Base-by-base conservation (phyloP, 495 filamentous ascomycete species). In the Astrothelium subdiscretum region DNA sequence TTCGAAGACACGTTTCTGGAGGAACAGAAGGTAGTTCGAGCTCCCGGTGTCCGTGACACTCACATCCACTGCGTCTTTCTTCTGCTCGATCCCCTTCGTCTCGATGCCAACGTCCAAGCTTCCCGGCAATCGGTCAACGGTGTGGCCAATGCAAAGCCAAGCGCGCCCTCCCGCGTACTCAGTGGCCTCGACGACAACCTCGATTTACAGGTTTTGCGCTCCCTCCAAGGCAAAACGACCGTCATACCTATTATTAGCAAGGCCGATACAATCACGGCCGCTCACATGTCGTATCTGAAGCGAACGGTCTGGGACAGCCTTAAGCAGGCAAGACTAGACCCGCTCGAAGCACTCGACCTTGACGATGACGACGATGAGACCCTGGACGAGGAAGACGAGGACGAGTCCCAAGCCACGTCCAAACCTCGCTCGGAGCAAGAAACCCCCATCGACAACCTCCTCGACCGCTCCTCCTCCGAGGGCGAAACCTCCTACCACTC, bases 1-100 rank as follows among this genome's bases (percentile, higher is more conserved):
- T 98, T 98, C 65, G 92, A 97, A 72, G 95, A 98, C 70, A 97
- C 94, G 0, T 92, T 97, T 72, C 86, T 85, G 35, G 94, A 98
- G 76, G 94, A 98, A 80, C 96, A 95, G 81, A 97, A 96, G 78
- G 92, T 98, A 38, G 78, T 96, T 57, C 87, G 94, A 66, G 89
- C 92, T 59, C 91, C 94, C 22, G 94, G 92, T 64, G 88, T 89
- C 68, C 89, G 89, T 67, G 94, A 98, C 79, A 96, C 92, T 51
- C 94, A 98, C 73, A 94, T 98, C 67, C 94, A 98, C 72, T 95
- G 90, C 61, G 94, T 91, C 61, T 96, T 98, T 73, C 78, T 96
- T 59, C 79, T 98, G 51, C 84, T 98, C 58, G 94, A 98, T 71
- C 94, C 94, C 12, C 81, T 85, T 22, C 87, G 89, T 43, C 83